These are phyloP conservation scores for Alternaria postmessia DNA, from an alignment of 2,329 filamentous ascomycete genomes.

Conservation along the genomic window DNA sequence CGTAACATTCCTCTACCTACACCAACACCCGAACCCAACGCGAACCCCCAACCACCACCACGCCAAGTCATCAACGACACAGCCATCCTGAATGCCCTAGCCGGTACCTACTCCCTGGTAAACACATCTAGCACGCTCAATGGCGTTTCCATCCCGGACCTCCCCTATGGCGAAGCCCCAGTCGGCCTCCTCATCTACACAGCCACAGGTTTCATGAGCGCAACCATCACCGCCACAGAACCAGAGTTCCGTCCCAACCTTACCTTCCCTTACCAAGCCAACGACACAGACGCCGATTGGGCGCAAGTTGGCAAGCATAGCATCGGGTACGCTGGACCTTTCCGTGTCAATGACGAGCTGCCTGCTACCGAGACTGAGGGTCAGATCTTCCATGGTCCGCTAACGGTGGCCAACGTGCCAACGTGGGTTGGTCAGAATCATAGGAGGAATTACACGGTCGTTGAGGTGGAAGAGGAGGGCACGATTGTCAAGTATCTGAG, in stretches of 20 bases:
- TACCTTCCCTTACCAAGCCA: constrained; percentile 30
- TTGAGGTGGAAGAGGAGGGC: constrained; percentile 21
- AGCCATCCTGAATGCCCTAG: constrained; percentile 29
- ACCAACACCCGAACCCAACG: neutral
- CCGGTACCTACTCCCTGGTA: constrained; percentile 35
- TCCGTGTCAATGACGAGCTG: constrained; percentile 23
- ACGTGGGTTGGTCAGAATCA: constrained; percentile 31
- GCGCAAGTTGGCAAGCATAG: constrained; percentile 40
- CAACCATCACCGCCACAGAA: constrained; percentile 39
- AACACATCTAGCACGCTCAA: constrained; percentile 36
- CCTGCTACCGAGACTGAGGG: constrained; percentile 29
- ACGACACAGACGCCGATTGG: constrained; percentile 38
- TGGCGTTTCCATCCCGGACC: constrained; percentile 29
- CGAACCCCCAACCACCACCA: neutral
- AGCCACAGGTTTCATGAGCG: constrained; percentile 34
- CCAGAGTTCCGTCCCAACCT: constrained; percentile 30
- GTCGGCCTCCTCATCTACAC: constrained; percentile 42
- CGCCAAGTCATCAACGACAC: neutral
- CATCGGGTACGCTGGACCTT: constrained; percentile 38
- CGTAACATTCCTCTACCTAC: neutral
- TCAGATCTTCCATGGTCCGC: constrained; percentile 39
- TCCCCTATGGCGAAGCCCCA: constrained; percentile 30
- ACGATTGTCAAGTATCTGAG: constrained; percentile 21
- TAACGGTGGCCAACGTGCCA: constrained; percentile 37
- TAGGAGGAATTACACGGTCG: constrained; percentile 34